A percentile compares a stretch with the other conserved stretches of the same genome.
These are phyloP conservation scores for Fusarium sublunatum DNA, from an alignment of 2,329 filamentous ascomycete genomes.

Conservation along the genomic window DNA sequence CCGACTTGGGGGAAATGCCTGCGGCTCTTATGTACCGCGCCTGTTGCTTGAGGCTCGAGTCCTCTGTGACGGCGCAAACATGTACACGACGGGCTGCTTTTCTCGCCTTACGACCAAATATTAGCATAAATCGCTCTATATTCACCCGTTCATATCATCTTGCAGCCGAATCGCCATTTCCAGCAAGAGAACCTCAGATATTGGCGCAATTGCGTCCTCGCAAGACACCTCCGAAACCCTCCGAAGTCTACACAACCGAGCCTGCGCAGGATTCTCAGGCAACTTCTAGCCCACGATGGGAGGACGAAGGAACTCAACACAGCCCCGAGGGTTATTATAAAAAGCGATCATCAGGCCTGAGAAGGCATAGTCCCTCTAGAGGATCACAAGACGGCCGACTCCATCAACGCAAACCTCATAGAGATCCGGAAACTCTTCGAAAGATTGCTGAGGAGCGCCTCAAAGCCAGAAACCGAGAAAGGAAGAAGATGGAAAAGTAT, in stretches of 20 bases:
- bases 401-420: conserved; percentile 5
- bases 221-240: conserved; percentile 12
- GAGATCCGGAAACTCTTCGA: conserved; percentile 2
- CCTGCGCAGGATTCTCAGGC: conserved; percentile 2
- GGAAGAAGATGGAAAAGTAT: conserved; percentile 26
- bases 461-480: conserved; percentile 8
- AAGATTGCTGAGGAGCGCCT: conserved; percentile 11
- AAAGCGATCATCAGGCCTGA: neutral
- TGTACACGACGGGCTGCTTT: conserved; percentile 35
- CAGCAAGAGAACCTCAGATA: conserved; percentile 20
- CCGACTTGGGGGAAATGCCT: conserved; percentile 43
- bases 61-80: conserved; percentile 24
- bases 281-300: neutral
- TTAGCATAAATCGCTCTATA: conserved; percentile 7
- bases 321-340: neutral
- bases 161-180: neutral
- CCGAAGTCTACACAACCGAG: conserved; percentile 3
- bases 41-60: conserved; percentile 41
- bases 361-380: neutral
- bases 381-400: neutral
- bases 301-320: neutral
- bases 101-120: conserved; percentile 24
- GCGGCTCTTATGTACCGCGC: conserved; percentile 42
- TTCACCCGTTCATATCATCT: conserved; percentile 27
- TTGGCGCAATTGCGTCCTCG: conserved; percentile 35